Evolutionary conservation across 83 land plant species (phyloP).

Genomic region (Thuja plicata): DNA sequence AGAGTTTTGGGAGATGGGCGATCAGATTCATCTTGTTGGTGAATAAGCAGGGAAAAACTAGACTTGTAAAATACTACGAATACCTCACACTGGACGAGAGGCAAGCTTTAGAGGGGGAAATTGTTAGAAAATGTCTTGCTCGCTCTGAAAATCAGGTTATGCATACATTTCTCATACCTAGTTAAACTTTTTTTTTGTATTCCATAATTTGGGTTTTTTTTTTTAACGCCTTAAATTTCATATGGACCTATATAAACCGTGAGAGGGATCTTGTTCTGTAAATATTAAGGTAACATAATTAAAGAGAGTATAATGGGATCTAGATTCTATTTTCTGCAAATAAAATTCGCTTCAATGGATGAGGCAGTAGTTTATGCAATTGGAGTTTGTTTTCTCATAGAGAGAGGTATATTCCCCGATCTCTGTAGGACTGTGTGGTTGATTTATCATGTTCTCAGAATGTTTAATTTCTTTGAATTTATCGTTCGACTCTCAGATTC

Average conservation of each 20-base stretch:
- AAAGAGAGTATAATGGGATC: neutral
- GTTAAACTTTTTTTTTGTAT: neutral
- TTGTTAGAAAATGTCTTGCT: slow-evolving; percentile 96
- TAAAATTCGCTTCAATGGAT: neutral
- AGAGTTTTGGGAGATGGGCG: slow-evolving; percentile 52
- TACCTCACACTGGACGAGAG: slow-evolving; percentile 93
- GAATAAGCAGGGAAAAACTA: slow-evolving; percentile 99
- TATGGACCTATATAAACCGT: neutral
- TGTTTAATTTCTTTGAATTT: neutral
- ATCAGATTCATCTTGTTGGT: slow-evolving; percentile 94
- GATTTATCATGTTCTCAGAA: neutral
- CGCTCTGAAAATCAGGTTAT: slow-evolving; percentile 89
- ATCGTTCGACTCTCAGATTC: neutral
- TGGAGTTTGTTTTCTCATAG: neutral
- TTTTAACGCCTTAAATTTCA: neutral
- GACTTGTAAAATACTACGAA: slow-evolving; percentile 98
- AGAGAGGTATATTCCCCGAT: neutral
- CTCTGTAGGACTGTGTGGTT: neutral
- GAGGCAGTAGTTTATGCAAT: neutral
- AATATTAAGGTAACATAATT: neutral
- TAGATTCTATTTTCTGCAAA: neutral
- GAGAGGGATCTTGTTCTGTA: neutral
- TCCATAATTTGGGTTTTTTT: too few relatives aligned
- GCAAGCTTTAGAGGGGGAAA: slow-evolving; percentile 96
- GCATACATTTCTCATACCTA: neutral